Percentiles rank a stretch among this genome's conserved stretches.
These are phyloP conservation scores for Penicillium occitanis DNA, from an alignment of 2,329 filamentous ascomycete species.

Conservation along the genomic window DNA sequence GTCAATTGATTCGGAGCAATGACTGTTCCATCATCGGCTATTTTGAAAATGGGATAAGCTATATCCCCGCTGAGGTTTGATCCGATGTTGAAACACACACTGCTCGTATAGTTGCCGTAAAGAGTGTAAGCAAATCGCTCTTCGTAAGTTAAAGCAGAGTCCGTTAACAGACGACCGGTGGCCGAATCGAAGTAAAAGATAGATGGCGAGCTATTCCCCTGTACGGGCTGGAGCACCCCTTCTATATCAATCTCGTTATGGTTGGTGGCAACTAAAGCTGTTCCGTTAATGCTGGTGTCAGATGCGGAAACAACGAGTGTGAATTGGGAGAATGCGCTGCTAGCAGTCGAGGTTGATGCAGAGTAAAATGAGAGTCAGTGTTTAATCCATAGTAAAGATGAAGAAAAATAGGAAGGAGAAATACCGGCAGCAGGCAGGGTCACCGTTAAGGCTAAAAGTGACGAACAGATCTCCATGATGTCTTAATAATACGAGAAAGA, in stretches of 20 bases:
- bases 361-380: neutral
- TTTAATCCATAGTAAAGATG: neutral
- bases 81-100: neutral
- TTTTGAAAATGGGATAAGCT: neutral
- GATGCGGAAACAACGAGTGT: neutral
- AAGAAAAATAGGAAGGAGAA: neutral
- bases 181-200: neutral
- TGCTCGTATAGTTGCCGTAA: neutral
- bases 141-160: neutral
- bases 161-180: neutral
- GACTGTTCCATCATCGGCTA: neutral
- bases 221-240: neutral
- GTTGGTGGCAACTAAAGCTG: neutral
- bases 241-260: neutral
- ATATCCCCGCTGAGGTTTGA: neutral
- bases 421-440: neutral
- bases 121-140: neutral
- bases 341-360: neutral
- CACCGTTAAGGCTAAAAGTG: neutral
- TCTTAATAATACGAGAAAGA: neutral
- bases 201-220: neutral
- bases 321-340: neutral
- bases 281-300: neutral
- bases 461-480: neutral
- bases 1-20: conserved; percentile 30